phyloP scores from a whole-genome alignment of 495 filamentous ascomycete species.

The Aspergillus bertholletiae region DNA sequence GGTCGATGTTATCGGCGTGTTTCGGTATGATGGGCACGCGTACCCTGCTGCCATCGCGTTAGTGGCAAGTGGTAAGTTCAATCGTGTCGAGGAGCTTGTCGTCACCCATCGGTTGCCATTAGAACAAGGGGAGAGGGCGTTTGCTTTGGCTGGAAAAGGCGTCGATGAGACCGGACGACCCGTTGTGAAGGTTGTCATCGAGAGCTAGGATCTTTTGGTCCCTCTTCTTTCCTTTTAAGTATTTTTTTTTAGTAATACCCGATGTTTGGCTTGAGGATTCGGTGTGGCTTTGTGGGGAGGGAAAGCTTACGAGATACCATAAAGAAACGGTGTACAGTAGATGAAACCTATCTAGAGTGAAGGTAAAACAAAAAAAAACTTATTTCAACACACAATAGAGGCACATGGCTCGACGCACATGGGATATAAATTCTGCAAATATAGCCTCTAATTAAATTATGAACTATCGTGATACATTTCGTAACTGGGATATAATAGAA shows the following conservation, averaged over 20 bases:
- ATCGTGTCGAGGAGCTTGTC: slow-evolving; percentile 51
- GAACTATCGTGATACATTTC: neutral
- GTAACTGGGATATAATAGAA: neutral
- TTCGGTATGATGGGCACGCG: slow-evolving; percentile 77
- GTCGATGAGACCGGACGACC: slow-evolving; percentile 72
- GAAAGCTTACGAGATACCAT: neutral
- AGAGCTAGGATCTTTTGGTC: slow-evolving; percentile 19
- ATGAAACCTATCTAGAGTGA: neutral
- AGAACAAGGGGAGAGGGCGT: slow-evolving; percentile 64
- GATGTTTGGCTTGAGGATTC: neutral
- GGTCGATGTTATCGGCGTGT: slow-evolving; percentile 89
- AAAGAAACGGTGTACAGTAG: neutral
- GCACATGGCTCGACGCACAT: neutral
- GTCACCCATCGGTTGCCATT: slow-evolving; percentile 77
- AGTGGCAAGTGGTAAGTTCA: slow-evolving; percentile 57
- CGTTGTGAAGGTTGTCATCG: slow-evolving; percentile 84
- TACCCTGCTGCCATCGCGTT: slow-evolving; percentile 80
- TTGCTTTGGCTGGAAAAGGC: slow-evolving; percentile 76
- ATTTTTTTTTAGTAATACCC: neutral
- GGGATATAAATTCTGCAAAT: neutral
- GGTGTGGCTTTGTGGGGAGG: neutral
- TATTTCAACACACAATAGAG: neutral
- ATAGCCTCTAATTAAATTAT: neutral
- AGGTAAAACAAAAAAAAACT: neutral
- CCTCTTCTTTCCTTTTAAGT: neutral